A percentile compares a stretch with the other conserved stretches of the same genome.
Conservation (phyloP, 2,329 filamentous ascomycete genomes). For the Setomelanomma holmii region DNA sequence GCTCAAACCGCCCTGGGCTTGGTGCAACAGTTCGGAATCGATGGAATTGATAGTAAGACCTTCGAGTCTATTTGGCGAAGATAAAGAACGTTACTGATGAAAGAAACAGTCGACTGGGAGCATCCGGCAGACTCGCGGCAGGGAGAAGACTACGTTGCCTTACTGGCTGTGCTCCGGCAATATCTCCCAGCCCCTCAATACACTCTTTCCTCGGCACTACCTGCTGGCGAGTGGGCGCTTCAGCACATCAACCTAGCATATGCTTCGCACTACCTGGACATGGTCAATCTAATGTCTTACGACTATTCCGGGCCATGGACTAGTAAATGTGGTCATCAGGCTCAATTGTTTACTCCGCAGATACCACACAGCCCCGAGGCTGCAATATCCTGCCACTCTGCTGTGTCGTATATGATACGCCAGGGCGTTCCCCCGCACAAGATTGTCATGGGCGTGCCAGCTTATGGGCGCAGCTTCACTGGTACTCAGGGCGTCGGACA, state of each 20-base stretch:
- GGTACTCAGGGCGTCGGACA: slow-evolving; percentile 71
- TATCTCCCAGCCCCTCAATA: slow-evolving; percentile 73
- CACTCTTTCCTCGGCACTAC: slow-evolving; percentile 74
- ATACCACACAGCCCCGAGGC: slow-evolving; percentile 62
- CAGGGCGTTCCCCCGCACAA: slow-evolving; percentile 73
- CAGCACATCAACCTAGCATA: slow-evolving; percentile 71
- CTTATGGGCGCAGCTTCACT: slow-evolving; percentile 78
- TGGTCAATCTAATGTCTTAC: slow-evolving; percentile 81
- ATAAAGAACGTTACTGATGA: slow-evolving; percentile 13
- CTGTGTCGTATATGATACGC: slow-evolving; percentile 69
- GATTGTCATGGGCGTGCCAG: slow-evolving; percentile 77
- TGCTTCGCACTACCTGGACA: slow-evolving; percentile 72
- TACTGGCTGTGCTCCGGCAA: slow-evolving; percentile 71
- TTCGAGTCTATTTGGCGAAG: not conserved
- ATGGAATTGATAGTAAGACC: slow-evolving; percentile 76
- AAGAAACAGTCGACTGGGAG: slow-evolving; percentile 76
- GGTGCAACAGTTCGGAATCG: slow-evolving; percentile 73
- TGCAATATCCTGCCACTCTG: slow-evolving; percentile 68
- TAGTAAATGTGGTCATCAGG: slow-evolving; percentile 72
- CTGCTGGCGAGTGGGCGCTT: slow-evolving; percentile 70
- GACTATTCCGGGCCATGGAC: slow-evolving; percentile 80
- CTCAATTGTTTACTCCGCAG: slow-evolving; percentile 71
- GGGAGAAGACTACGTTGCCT: slow-evolving; percentile 72
- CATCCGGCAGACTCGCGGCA: slow-evolving; percentile 72
- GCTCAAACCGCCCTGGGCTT: slow-evolving; percentile 70